Base-by-base conservation (phyloP, 768 basidiomycete genomes). In the Boletus rubescentipes region DNA sequence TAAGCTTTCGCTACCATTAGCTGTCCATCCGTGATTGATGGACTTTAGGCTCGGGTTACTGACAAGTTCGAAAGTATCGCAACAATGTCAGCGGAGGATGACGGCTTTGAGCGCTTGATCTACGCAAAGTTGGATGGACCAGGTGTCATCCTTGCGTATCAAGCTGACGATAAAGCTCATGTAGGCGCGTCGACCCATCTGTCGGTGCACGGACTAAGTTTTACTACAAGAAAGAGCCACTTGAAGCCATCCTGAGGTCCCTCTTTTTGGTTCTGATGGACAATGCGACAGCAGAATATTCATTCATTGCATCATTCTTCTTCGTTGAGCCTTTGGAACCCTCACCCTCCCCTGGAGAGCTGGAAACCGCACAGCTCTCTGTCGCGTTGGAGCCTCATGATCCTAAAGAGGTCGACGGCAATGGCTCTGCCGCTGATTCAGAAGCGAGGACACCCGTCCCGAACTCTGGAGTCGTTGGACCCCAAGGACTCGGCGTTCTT, bases 261-360 rank as follows among this genome's bases (percentile, higher is more conserved):
- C 74, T 93, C 23, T 74, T 93, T 44, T 76, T 98, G 47, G 95
- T 97, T 48, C 82, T 98, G 55, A 86, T 96, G 81, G 94, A 98
- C 74, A 98, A 99, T 65, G 87, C 91, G 4, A 90, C 90, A 1
- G 84, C 93, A 29, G 96, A 98, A 72, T 96, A 94, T 71, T 78
- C 85, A 2, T 98, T 98, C 63, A 72, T 97, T 46, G 82, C 84
- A 10, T 75, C 84, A 0, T 98, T 99, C 75, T 98, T 98, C 74
- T 75, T 81, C 7, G 61, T 61, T 5, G 68, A 67, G 54, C 65
- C 57, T 5, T 49, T 57, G 34, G 65, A 38, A 55, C 62, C 47
- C 7, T 61, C 67, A 2, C 51, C 72, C 2, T 69, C 73, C 18
- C 64, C 72, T 11, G 58, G 57, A 26, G 81, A 79, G 43, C 53